These are phyloP conservation scores for Rhizopogon salebrosus DNA, from an alignment of 768 basidiomycete genomes.

Conservation along the genomic window DNA sequence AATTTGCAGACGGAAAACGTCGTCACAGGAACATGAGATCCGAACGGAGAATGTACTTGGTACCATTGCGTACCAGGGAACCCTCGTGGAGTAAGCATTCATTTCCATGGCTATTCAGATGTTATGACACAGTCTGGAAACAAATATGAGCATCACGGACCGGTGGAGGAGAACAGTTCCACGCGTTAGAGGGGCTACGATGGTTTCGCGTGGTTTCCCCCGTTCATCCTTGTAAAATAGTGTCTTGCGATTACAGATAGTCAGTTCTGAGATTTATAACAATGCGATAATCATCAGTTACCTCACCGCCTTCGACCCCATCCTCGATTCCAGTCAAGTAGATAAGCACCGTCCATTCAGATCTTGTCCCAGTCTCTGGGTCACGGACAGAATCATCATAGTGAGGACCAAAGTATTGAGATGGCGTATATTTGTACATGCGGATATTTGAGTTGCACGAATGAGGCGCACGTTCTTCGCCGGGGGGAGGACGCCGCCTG, in stretches of 20 bases:
- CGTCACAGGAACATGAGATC: conserved; percentile 59
- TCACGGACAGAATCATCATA: conserved; percentile 72
- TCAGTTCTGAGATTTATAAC: not conserved
- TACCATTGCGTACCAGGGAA: conserved; percentile 48
- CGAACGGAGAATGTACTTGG: conserved; percentile 70
- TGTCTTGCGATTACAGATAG: conserved; percentile 38
- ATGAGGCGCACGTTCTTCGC: conserved; percentile 34
- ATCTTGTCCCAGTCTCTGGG: conserved; percentile 50
- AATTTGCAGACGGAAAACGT: not conserved
- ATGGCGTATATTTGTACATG: conserved; percentile 60
- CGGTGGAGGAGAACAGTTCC: conserved; percentile 66
- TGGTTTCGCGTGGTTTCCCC: conserved; percentile 42
- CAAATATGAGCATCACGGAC: conserved; percentile 26
- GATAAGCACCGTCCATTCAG: conserved; percentile 75
- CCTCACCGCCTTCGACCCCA: conserved; percentile 69
- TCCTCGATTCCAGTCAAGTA: conserved; percentile 71
- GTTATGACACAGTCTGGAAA: conserved; percentile 5
- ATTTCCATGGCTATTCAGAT: conserved; percentile 51
- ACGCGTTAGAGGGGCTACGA: conserved; percentile 49
- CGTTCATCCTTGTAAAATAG: conserved; percentile 60
- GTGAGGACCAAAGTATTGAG: conserved; percentile 69
- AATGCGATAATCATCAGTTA: conserved; percentile 16
- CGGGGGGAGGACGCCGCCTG: conserved; percentile 16
- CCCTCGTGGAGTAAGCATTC: conserved; percentile 75
- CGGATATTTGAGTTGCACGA: conserved; percentile 73